Evolutionary conservation across 2,329 filamentous ascomycete genomes (phyloP).

Genomic region (Zymoseptoria crescenta): DNA sequence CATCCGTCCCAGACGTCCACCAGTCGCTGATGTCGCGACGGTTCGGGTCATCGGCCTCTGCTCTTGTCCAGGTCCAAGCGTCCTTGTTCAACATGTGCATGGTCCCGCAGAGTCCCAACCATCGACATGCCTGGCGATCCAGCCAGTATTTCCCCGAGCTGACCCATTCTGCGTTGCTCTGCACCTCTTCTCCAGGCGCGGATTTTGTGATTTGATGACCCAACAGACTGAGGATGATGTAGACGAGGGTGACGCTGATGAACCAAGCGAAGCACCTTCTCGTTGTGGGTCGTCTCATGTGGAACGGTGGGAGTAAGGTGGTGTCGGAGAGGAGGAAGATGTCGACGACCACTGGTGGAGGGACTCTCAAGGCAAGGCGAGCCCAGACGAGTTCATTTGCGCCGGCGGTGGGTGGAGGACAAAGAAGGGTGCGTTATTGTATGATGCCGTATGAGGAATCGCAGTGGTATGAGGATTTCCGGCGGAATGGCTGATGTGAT

Average conservation of each 20-base stretch:
- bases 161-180: slow-evolving; percentile 49
- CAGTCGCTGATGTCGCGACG: slow-evolving; percentile 24
- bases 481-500: neutral
- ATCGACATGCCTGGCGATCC: slow-evolving; percentile 69
- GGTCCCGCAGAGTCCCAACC: slow-evolving; percentile 72
- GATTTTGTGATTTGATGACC: slow-evolving; percentile 20
- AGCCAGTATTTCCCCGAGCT: slow-evolving; percentile 63
- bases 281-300: slow-evolving; percentile 9
- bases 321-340: neutral
- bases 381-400: neutral
- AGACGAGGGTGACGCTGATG: slow-evolving; percentile 22
- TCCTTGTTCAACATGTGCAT: slow-evolving; percentile 55
- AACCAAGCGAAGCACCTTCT: slow-evolving; percentile 18
- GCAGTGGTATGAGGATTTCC: neutral
- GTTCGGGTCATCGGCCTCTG: slow-evolving; percentile 14
- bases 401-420: neutral
- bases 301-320: neutral
- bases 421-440: neutral
- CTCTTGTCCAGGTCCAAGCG: slow-evolving; percentile 35
- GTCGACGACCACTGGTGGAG: slow-evolving; percentile 8
- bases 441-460: neutral
- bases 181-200: slow-evolving; percentile 14
- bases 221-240: slow-evolving; percentile 25
- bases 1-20: slow-evolving; percentile 37
- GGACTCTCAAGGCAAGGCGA: neutral